phyloP scores from a whole-genome alignment of 1,284 basidiomycete genomes.

The Volvariella volvacea region DNA sequence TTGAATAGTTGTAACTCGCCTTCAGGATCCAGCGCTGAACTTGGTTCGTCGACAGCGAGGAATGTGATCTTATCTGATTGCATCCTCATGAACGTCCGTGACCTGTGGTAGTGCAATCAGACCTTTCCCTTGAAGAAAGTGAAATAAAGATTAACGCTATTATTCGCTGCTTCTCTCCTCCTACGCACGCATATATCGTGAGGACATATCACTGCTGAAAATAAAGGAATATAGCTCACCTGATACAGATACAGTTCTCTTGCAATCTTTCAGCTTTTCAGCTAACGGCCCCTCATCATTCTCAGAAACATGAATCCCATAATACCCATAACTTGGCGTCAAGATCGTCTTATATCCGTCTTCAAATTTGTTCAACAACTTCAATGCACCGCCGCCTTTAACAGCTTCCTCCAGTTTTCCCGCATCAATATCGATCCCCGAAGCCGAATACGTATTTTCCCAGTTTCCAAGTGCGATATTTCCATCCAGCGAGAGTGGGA shows the following conservation, averaged over 20 bases:
- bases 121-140: conserved; percentile 3
- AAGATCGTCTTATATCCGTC: conserved; percentile 24
- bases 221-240: no score
- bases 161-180: conserved; percentile 39
- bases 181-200: no score
- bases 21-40: conserved; percentile 45
- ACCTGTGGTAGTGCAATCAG: conserved; percentile 17
- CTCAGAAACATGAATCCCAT: conserved; percentile 8
- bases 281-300: conserved; percentile 7
- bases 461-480: conserved; percentile 30
- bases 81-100: conserved; percentile 40
- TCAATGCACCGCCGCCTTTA: conserved; percentile 28
- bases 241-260: conserved; percentile 18
- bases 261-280: conserved; percentile 21
- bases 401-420: conserved; percentile 12
- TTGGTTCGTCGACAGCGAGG: conserved; percentile 46
- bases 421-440: no score
- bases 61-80: conserved; percentile 35
- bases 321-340: conserved; percentile 20
- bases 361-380: conserved; percentile 24
- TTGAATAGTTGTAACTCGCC: conserved; percentile 45
- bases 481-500: conserved; percentile 33
- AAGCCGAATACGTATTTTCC: neutral
- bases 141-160: conserved; percentile 30
- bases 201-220: no score